Base-by-base conservation (phyloP, 148 eudicot genomes). In the Cornus florida region DNA sequence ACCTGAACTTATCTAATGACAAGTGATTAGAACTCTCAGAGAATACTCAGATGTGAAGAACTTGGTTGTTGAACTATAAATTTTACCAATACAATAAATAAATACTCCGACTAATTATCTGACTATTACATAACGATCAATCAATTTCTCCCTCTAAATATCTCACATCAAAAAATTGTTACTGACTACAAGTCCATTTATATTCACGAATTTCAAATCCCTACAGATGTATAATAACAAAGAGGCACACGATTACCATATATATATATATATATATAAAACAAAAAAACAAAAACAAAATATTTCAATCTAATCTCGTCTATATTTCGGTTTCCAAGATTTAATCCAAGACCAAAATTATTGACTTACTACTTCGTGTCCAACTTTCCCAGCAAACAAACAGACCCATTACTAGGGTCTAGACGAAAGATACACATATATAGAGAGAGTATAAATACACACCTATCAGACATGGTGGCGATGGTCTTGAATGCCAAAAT, bases 381-480 rank as follows among this genome's bases (percentile, higher is more conserved):
- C 64, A 57, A 3, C 6, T 8, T 8, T 48, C 64, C 66, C 66
- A 35, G 48, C 59, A 39, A 22, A 60, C 72, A 20, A 67, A 31
- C 57, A 24, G 48, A 67, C 35, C 35, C 71, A 75, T 16, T 33
- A 20, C 57, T 39, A 39, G 69, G 77, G 56, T 22, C 38, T 75
- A 28, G 10, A 9, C 67, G 56, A 32, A 31, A 14, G 22, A 69
- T 11, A 69, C n/a, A 59, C 35, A 69, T 73, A 73, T 57, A 35
- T 39, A 17, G 39, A 75, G 48, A 43, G 48, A 43, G 0, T 14
- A 31, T 16, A 32, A 67, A 46, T 8, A 12, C 70, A 67, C 9
- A 94, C 98, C 98, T 90, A 82, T 95, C 97, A 69, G 92, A 91
- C 98, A 95, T 93, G 74, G 91, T 90, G 12, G 92, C 93, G 9